Evolutionary conservation across 225 moss, liverwort and hornwort genomes (phyloP).

Genomic region (Neckera pumila): DNA sequence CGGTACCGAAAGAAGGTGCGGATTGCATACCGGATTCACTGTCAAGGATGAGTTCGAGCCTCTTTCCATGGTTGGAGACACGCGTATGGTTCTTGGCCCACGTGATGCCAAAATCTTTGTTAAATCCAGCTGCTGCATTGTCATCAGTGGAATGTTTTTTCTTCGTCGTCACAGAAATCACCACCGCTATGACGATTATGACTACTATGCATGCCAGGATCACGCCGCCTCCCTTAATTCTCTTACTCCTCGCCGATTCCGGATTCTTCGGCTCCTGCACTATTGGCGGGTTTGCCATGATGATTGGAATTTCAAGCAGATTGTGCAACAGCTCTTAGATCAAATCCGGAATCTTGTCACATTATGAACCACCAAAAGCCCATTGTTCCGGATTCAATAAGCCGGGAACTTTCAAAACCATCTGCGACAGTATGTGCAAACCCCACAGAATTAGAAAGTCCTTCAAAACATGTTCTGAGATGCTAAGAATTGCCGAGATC

Average conservation of each 20-base stretch:
- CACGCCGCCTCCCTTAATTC: conserved; percentile 7
- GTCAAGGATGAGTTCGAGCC: conserved; percentile 40
- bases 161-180: conserved; percentile 3
- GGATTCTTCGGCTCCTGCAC: background rate
- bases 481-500: background rate
- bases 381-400: background rate
- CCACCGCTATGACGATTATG: conserved; percentile 15
- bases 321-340: background rate
- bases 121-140: background rate
- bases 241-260: background rate
- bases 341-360: background rate
- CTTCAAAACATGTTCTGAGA: background rate
- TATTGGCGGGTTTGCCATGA: background rate
- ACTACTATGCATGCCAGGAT: background rate
- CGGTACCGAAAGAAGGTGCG: background rate
- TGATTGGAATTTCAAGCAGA: background rate
- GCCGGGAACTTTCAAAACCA: background rate
- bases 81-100: conserved; percentile 38
- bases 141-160: background rate
- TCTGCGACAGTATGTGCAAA: background rate
- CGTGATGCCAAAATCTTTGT: conserved; percentile 27
- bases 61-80: conserved; percentile 13
- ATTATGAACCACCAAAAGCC: background rate
- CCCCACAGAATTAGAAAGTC: background rate
- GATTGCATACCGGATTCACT: conserved; percentile 17